Evolutionary conservation across 2,329 filamentous ascomycete species (phyloP).

Genomic region (Neofusicoccum cordaticola): DNA sequence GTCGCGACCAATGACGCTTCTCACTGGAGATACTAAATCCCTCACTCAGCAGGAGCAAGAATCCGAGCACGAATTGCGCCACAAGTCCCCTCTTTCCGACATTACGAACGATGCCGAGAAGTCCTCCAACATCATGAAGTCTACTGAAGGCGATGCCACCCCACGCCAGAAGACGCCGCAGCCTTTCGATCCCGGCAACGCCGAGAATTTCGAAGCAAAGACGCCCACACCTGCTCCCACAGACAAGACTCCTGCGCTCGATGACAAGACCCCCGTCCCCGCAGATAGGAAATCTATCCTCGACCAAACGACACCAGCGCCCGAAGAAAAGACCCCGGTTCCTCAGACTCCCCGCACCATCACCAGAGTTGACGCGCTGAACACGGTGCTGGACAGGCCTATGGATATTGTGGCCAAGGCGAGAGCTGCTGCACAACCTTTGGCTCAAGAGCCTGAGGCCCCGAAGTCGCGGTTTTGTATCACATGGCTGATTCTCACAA

Average conservation of each 20-base stretch:
- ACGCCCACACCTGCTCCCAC: background rate
- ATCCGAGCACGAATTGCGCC: slow-evolving; percentile 7
- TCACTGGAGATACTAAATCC: background rate
- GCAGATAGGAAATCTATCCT: slow-evolving; percentile 43
- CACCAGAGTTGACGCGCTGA: slow-evolving; percentile 67
- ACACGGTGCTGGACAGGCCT: slow-evolving; percentile 78
- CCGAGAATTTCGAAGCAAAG: background rate
- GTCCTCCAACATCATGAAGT: slow-evolving; percentile 9
- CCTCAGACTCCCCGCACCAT: slow-evolving; percentile 44
- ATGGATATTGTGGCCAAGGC: slow-evolving; percentile 94
- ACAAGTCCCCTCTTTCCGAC: slow-evolving; percentile 13
- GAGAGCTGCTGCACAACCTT: slow-evolving; percentile 61
- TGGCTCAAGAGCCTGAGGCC: slow-evolving; percentile 68
- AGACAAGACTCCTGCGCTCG: slow-evolving; percentile 36
- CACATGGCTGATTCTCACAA: slow-evolving; percentile 84
- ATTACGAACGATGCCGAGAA: slow-evolving; percentile 10
- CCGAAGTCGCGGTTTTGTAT: slow-evolving; percentile 89
- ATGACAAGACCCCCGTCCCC: slow-evolving; percentile 53
- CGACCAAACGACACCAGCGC: slow-evolving; percentile 50
- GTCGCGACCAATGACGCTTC: background rate
- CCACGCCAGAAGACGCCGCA: slow-evolving; percentile 6
- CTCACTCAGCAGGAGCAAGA: background rate
- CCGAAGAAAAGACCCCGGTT: slow-evolving; percentile 46
- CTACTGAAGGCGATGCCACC: background rate
- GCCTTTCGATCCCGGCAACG: background rate